Base-by-base conservation (phyloP, 2,329 filamentous ascomycete species). In the Corniculantispora saksenae region DNA sequence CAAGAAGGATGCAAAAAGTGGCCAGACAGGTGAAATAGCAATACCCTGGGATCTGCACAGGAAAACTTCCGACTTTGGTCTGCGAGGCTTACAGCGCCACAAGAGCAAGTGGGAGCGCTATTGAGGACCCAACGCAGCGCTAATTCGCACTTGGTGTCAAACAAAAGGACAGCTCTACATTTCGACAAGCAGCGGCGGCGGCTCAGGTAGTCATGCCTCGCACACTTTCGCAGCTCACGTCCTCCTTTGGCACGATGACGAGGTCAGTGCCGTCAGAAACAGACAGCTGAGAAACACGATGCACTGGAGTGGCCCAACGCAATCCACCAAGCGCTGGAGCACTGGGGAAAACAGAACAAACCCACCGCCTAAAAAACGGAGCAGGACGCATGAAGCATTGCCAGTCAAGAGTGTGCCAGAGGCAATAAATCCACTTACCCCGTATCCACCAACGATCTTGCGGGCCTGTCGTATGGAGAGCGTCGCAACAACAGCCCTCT, bases 401-500 rank as follows among this genome's bases (percentile, higher is more conserved):
- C n/a, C 57, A 60, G 35, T 60, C 19, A 12, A 6, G 21, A 50
- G 21, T 23, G n/a, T 54, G 23, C 15, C 15, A 48, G 25, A 61
- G 59, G 35, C 59, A 61, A 38, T 23, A 27, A 61, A 43, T 54
- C 59, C 59, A 45, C 48, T 61, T 61, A 61, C 59, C 59, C 59
- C 59, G 50, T 61, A 61, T 54, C 59, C 59, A 61, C 59, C 17
- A 54, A 54, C 59, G 59, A 61, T 61, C 59, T 32, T 54, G 59
- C 59, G 59, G 59, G 59, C 48, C 59, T 27, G 45, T 19, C 3
- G 19, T 29, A 29, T 51, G 32, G 45, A 35, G 48, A 45, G 48
- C 48, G 48, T 21, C 43, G 32, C 40, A 19, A 21, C 10, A 48
- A n/a, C n/a, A n/a, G n/a, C n/a, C n/a, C n/a, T n/a, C n/a, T n/a